phyloP scores from a whole-genome alignment of 148 eudicot species.

The Silene conica region DNA sequence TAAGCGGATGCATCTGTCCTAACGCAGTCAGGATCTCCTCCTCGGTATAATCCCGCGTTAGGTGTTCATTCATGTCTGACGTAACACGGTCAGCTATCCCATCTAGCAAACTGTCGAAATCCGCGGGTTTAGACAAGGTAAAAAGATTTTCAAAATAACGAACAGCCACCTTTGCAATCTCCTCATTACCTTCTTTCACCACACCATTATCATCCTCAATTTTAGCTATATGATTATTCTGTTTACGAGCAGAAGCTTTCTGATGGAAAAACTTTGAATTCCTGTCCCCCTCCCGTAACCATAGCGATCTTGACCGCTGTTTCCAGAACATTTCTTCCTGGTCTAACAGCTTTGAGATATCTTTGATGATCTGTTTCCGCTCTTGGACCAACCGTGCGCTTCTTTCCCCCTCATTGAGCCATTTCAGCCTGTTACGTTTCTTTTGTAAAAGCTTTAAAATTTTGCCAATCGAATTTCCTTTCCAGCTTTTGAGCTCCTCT shows the following conservation, averaged over 20 bases:
- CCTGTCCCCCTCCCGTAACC: not conserved
- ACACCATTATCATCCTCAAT: not conserved
- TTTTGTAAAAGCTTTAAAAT: not conserved
- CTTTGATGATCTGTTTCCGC: not conserved
- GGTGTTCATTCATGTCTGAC: not conserved
- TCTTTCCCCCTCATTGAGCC: not conserved
- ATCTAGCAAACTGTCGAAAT: not conserved
- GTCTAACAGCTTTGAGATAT: not conserved
- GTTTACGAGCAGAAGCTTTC: not conserved
- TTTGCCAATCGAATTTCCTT: not conserved
- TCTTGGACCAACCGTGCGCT: not conserved
- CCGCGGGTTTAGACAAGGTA: fast-evolving
- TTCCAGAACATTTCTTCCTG: not conserved
- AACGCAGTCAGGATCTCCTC: not conserved
- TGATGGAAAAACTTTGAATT: not conserved
- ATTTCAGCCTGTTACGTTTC: not conserved
- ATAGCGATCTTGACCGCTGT: not conserved
- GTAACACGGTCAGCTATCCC: not conserved
- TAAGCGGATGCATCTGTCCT: not conserved
- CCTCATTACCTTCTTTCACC: not conserved
- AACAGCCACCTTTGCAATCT: not conserved
- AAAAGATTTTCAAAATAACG: not conserved
- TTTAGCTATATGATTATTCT: not conserved
- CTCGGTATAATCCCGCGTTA: not conserved
- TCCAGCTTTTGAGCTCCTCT: not conserved